Conservation (phyloP, 352 stramenopile genomes). For the Phytophthora tentaculata region DNA sequence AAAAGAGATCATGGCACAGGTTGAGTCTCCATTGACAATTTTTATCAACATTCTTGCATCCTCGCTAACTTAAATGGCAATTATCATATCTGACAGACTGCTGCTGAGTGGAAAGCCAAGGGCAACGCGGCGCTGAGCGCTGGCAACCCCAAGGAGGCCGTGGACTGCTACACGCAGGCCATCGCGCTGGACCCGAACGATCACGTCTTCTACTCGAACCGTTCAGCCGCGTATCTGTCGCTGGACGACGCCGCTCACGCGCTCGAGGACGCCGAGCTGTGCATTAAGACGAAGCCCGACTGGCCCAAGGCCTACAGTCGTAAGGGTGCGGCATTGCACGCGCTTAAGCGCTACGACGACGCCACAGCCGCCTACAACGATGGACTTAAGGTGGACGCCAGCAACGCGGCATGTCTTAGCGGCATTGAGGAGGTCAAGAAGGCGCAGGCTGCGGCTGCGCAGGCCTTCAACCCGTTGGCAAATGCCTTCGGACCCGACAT, state of each 20-base stretch:
- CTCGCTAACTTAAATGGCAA: background rate
- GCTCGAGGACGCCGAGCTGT: slow-evolving; percentile 96
- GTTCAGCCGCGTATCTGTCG: slow-evolving; percentile 98
- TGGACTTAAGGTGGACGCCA: slow-evolving; percentile 91
- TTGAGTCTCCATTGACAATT: slow-evolving; percentile 10
- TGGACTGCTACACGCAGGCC: slow-evolving; percentile 96
- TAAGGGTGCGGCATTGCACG: slow-evolving; percentile 97
- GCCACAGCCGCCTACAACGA: slow-evolving; percentile 85
- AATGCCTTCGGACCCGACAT: slow-evolving; percentile 96
- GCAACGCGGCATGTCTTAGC: slow-evolving; percentile 92
- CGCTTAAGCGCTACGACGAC: slow-evolving; percentile 89
- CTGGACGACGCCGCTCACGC: slow-evolving; percentile 92
- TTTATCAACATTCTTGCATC: background rate
- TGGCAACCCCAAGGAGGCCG: slow-evolving; percentile 94
- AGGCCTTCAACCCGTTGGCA: slow-evolving; percentile 85
- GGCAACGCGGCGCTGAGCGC: slow-evolving; percentile 96
- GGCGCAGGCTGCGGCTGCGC: slow-evolving; percentile 56
- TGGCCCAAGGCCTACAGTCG: slow-evolving; percentile 98
- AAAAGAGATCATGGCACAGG: slow-evolving; percentile 30
- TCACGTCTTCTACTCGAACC: slow-evolving; percentile 99
- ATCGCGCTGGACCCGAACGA: slow-evolving; percentile 96
- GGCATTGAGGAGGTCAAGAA: slow-evolving; percentile 95
- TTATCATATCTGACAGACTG: slow-evolving; percentile 27
- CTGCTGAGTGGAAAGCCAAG: slow-evolving; percentile 91
- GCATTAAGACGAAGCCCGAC: slow-evolving; percentile 93